phyloP scores from a whole-genome alignment of 1,284 basidiomycete genomes.

The Peniophora sp. region DNA sequence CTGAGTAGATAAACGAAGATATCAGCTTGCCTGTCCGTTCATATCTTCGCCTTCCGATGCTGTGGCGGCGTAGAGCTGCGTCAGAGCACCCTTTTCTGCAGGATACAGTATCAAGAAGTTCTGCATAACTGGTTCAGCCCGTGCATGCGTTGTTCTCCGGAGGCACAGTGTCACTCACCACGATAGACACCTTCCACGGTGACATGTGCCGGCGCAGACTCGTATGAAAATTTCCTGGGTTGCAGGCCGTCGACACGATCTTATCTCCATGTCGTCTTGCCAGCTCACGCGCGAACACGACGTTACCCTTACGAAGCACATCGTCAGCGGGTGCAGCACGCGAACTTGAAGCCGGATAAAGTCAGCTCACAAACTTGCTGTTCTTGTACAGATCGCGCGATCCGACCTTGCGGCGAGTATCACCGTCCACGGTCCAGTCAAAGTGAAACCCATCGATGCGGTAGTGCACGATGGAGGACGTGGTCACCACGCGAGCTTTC shows the following conservation, averaged over 20 bases:
- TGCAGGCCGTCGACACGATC: conserved; percentile 9
- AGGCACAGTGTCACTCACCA: conserved; percentile 4
- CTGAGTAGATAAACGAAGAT: neutral
- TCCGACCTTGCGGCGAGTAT: neutral
- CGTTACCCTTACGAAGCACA: conserved; percentile 22
- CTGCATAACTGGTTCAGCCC: conserved; percentile 4
- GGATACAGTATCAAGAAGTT: conserved; percentile 15
- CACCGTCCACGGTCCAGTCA: neutral
- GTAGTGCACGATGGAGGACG: conserved; percentile 10
- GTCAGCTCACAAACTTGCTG: conserved; percentile 6
- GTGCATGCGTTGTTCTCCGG: conserved; percentile 2
- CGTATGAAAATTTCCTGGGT: conserved; percentile 16
- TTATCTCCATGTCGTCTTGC: conserved; percentile 14
- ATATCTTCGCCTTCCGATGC: conserved; percentile 29
- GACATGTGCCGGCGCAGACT: conserved; percentile 19
- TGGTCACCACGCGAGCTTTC: conserved; percentile 31
- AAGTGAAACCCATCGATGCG: neutral
- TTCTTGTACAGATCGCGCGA: neutral
- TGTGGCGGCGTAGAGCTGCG: conserved; percentile 46
- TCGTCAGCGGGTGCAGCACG: neutral
- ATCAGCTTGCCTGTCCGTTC: conserved; percentile 14
- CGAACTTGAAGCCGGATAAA: too few relatives aligned
- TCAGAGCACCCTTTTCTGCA: conserved; percentile 33
- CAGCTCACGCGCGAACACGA: conserved; percentile 27
- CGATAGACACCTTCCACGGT: conserved; percentile 6